A percentile compares a stretch with the other conserved stretches of the same genome.
These are phyloP conservation scores for Phascolomyces articulosus DNA, from an alignment of 371 early-diverging fungal genomes.

Conservation along the genomic window DNA sequence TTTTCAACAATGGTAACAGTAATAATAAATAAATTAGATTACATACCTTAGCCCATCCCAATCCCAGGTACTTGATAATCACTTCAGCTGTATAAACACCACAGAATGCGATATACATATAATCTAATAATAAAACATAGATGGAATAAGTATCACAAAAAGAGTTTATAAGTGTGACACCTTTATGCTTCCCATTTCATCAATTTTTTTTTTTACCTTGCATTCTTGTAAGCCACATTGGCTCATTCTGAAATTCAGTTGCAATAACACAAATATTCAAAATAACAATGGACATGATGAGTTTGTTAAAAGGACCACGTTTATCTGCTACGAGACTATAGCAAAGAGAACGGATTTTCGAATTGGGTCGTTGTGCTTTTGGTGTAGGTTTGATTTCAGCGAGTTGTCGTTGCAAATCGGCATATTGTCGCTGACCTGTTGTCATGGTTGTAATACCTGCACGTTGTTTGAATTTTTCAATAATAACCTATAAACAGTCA, in stretches of 20 bases:
- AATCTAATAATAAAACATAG: constrained; percentile 40
- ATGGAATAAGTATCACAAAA: too few species aligned
- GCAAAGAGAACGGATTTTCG: constrained; percentile 48
- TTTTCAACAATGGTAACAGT: too few species aligned
- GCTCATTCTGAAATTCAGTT: constrained; percentile 53
- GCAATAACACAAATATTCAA: constrained; percentile 50
- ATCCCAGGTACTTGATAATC: constrained; percentile 47
- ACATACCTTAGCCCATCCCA: constrained; percentile 60
- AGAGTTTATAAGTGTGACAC: too few species aligned
- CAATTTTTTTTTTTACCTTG: constrained; percentile 33
- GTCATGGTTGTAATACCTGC: constrained; percentile 61
- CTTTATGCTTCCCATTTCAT: too few species aligned
- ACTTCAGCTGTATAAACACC: constrained; percentile 51
- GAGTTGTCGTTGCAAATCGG: constrained; percentile 57
- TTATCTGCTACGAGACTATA: constrained; percentile 57
- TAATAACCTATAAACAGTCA: constrained; percentile 42
- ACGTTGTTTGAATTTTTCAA: constrained; percentile 65
- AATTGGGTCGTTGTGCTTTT: constrained; percentile 47
- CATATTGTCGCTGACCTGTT: constrained; percentile 56
- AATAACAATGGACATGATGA: constrained; percentile 52
- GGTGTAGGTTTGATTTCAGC: constrained; percentile 59
- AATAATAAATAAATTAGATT: too few species aligned
- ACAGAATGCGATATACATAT: constrained; percentile 49
- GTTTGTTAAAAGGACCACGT: constrained; percentile 49
- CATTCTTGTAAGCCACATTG: constrained; percentile 34